A percentile compares a stretch with the other conserved stretches of the same genome.
phyloP scores from a whole-genome alignment of 306 rosid genomes.

The Acacia acuminata region DNA sequence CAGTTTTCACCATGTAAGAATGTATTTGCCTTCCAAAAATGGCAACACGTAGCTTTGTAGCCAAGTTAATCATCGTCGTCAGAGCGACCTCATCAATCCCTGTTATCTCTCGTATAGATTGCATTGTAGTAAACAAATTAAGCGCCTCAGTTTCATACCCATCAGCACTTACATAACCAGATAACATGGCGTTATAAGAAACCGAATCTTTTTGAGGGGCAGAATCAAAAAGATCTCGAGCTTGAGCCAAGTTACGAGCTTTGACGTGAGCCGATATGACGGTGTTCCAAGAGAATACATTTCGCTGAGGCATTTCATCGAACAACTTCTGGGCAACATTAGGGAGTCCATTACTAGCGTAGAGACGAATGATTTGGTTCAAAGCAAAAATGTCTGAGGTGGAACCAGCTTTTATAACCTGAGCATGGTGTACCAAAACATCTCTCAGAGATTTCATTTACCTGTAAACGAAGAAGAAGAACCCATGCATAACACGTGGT shows the following conservation, averaged over 20 bases:
- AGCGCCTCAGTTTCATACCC: slow-evolving; percentile 57
- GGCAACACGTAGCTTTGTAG: slow-evolving; percentile 47
- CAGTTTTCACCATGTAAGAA: slow-evolving; percentile 76
- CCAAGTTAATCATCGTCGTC: slow-evolving; percentile 68
- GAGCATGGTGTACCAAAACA: slow-evolving; percentile 46
- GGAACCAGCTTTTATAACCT: slow-evolving; percentile 57
- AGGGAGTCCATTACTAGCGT: slow-evolving; percentile 43
- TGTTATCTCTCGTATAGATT: slow-evolving; percentile 36
- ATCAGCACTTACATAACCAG: slow-evolving; percentile 53
- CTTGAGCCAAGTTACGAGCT: slow-evolving; percentile 56
- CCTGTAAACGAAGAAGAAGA: neutral
- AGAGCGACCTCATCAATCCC: slow-evolving; percentile 66
- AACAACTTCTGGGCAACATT: slow-evolving; percentile 63
- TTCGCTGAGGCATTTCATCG: slow-evolving; percentile 68
- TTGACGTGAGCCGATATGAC: slow-evolving; percentile 59
- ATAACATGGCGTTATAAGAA: slow-evolving; percentile 69
- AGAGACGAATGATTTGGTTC: slow-evolving; percentile 62
- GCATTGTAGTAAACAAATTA: slow-evolving; percentile 60
- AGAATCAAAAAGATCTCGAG: slow-evolving; percentile 51
- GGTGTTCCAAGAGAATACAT: slow-evolving; percentile 78
- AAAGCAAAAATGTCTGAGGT: slow-evolving; percentile 47
- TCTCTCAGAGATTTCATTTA: slow-evolving; percentile 54
- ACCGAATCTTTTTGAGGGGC: slow-evolving; percentile 63
- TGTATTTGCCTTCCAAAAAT: slow-evolving; percentile 72
- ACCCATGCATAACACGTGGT: neutral